Base-by-base conservation (phyloP, 169 alveolate species). In the Eimeria tenella region DNA sequence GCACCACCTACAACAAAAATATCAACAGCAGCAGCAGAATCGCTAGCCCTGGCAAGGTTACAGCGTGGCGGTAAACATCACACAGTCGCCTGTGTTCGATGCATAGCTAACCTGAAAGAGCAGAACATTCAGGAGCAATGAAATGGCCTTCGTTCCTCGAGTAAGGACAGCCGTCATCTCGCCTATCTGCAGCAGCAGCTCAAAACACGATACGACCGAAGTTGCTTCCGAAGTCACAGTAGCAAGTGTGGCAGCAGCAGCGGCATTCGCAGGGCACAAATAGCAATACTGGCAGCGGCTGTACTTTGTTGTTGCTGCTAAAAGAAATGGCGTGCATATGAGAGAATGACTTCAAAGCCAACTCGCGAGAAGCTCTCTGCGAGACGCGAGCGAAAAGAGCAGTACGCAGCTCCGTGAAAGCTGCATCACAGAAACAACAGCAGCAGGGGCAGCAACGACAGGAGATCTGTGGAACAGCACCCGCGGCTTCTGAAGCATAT, bases 371-470 rank as follows among this genome's bases (percentile, higher is more conserved):
- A 49, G 97, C 97, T 15, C 89, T 63, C 77, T 95, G 97, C 23
- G 96, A 91, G 53, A 95, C 97, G 79, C 90, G 91, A 49, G 96
- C 93, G 89, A 95, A 95, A 52, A 95, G 95, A 19, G 96, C 95
- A 52, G 94, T 92, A 31, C 97, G 86, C 68, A 95, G 94, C 75
- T 95, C 97, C 77, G 83, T 94, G 90, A 95, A 95, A 10, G 95
- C 97, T 50, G 97, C 89, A 53, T 88, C 50, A 23, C 88, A 79
- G 71, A 31, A 53, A 17, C 50, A 52, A 68, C 88, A 79, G 68
- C 50, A 13, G 23, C 21, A 79, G 49, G 11, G 53, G 70, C 71
- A 53, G 60, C 53, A 19, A 79, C 56, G 19, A n/a, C 53, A 53
- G 21, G 7, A 21, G 42, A 31, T 31, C 42, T 31, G 42, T 31